Evolutionary conservation across 306 rosid genomes (phyloP).

Genomic region (Rosa rugosa): DNA sequence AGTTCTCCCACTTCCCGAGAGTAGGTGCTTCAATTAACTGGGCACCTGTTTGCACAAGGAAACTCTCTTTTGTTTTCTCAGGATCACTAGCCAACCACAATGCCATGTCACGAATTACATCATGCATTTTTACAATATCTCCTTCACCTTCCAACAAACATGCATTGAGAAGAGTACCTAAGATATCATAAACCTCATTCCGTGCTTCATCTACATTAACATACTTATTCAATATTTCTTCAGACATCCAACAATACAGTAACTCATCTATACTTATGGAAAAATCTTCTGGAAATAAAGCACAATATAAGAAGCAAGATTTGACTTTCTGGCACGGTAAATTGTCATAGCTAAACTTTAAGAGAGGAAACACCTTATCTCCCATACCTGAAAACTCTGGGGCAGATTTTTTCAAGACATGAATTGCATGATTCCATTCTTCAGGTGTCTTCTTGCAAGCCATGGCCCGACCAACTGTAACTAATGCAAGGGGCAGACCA

Average conservation of each 20-base stretch:
- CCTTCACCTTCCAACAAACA: not conserved
- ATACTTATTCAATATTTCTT: conserved; percentile 8
- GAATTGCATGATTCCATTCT: conserved; percentile 14
- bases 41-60: not conserved
- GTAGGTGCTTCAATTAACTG: not conserved
- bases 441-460: conserved; percentile 10
- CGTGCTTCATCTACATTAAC: not conserved
- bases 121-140: conserved; percentile 4
- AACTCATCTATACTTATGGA: not conserved
- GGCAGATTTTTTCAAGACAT: not conserved
- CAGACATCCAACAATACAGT: conserved; percentile 14
- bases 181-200: conserved; percentile 1
- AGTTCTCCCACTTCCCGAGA: not conserved
- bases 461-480: conserved; percentile 16
- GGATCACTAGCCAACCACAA: not conserved
- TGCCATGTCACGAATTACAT: conserved; percentile 8
- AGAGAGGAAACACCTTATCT: conserved; percentile 11
- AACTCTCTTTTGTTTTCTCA: too few species aligned
- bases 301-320: conserved; percentile 23
- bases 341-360: conserved; percentile 20
- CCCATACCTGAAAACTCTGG: conserved; percentile 13
- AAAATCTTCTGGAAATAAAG: conserved; percentile 5
- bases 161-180: conserved; percentile 2
- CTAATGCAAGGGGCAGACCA: conserved; percentile 13
- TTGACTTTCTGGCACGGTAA: not conserved